Evolutionary conservation across 768 basidiomycete species (phyloP).

Genomic region (Lyophyllum decastes): DNA sequence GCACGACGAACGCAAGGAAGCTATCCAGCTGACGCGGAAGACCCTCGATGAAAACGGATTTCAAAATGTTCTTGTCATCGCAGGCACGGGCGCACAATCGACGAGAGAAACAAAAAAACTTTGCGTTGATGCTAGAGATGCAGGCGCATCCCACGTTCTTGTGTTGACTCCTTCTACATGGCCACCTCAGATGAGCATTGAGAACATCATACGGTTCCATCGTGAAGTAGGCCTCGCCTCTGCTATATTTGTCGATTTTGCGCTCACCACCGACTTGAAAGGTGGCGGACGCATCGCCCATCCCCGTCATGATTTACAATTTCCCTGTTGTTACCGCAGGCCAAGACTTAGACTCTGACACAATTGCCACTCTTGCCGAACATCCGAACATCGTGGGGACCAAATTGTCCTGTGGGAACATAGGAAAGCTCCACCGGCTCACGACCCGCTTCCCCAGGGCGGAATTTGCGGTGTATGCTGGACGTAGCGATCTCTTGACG

Average conservation of each 20-base stretch:
- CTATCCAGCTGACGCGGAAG: conserved; percentile 64
- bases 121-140: conserved; percentile 72
- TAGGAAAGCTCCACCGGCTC: conserved; percentile 82
- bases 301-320: conserved; percentile 83
- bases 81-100: conserved; percentile 83
- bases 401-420: conserved; percentile 83
- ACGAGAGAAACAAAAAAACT: conserved; percentile 73
- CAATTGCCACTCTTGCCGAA: conserved; percentile 62
- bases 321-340: conserved; percentile 83
- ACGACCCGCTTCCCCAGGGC: conserved; percentile 53
- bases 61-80: conserved; percentile 66
- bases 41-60: conserved; percentile 77
- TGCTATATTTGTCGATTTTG: conserved; percentile 11
- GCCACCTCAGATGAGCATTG: conserved; percentile 62
- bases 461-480: conserved; percentile 73
- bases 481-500: conserved; percentile 70
- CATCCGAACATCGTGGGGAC: conserved; percentile 88
- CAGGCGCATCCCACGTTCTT: conserved; percentile 80
- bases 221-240: conserved; percentile 46
- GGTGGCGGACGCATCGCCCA: conserved; percentile 70
- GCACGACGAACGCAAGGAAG: conserved; percentile 65
- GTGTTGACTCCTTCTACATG: conserved; percentile 77
- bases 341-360: conserved; percentile 82
- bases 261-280: conserved; percentile 24
- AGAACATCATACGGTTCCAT: conserved; percentile 68